phyloP scores from a whole-genome alignment of 1,284 basidiomycete genomes.

The Sanghuangporus sanghuang region DNA sequence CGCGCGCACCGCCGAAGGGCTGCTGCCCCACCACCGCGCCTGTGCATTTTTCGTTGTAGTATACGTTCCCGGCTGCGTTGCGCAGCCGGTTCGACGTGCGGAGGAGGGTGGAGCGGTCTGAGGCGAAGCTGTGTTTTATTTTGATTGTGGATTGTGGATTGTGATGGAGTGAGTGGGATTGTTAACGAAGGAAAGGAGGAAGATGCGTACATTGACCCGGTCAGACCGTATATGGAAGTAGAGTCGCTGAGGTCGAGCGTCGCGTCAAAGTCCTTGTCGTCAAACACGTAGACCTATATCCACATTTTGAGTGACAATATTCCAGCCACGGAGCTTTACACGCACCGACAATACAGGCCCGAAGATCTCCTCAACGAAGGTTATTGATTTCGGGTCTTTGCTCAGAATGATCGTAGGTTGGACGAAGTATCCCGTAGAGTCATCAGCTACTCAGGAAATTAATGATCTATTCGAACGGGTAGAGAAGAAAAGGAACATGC shows the following conservation, averaged over 20 bases:
- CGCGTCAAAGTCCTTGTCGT: constrained; percentile 79
- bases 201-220: constrained; percentile 74
- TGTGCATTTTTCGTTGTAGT: constrained; percentile 96
- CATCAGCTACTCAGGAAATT: constrained; percentile 54
- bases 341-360: constrained; percentile 91
- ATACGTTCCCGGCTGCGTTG: constrained; percentile 86
- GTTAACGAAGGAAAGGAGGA: not conserved
- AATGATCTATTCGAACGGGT: not conserved
- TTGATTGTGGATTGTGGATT: no score
- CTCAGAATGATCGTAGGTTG: constrained; percentile 94
- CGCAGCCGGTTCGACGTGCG: constrained; percentile 75
- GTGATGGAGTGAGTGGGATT: constrained; percentile 12
- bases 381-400: constrained; percentile 86
- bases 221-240: constrained; percentile 88
- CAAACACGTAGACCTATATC: constrained; percentile 74
- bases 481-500: not conserved
- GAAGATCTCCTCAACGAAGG: constrained; percentile 95
- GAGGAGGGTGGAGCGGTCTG: constrained; percentile 74
- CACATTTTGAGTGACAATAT: constrained; percentile 13
- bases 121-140: constrained; percentile 57
- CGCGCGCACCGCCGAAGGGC: constrained; percentile 93
- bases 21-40: constrained; percentile 96
- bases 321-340: constrained; percentile 39
- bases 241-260: constrained; percentile 85
- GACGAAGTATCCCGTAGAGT: constrained; percentile 91